Conservation (phyloP, 176 grass and related monocot species). For the Panicum miliaceum region DNA sequence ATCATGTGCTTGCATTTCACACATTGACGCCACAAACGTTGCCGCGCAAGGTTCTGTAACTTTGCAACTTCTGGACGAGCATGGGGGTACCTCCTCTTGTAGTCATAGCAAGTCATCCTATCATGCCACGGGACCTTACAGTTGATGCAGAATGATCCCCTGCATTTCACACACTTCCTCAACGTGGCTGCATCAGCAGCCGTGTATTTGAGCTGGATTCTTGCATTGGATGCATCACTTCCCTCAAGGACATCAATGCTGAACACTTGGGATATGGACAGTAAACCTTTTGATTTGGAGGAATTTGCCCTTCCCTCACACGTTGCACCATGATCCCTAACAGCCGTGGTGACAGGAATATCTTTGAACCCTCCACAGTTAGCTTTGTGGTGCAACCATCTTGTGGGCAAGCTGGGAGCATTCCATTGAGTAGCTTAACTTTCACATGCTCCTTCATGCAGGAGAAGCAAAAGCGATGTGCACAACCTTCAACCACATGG, state of each 20-base stretch:
- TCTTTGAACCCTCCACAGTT: conserved; percentile 54
- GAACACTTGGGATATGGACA: conserved; percentile 84
- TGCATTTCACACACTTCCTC: conserved; percentile 71
- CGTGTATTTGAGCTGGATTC: conserved; percentile 57
- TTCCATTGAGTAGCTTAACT: conserved; percentile 65
- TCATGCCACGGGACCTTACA: conserved; percentile 92
- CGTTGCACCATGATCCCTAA: conserved; percentile 69
- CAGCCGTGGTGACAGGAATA: conserved; percentile 52
- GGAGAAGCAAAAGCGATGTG: conserved; percentile 73
- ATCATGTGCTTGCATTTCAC: conserved; percentile 87
- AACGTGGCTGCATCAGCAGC: conserved; percentile 46
- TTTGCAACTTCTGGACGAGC: conserved; percentile 59
- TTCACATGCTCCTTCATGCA: conserved; percentile 88
- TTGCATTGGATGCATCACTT: conserved; percentile 44
- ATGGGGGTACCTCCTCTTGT: conserved; percentile 56
- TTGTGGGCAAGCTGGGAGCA: conserved; percentile 66
- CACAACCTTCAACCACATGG: conserved; percentile 57
- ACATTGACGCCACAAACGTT: conserved; percentile 73
- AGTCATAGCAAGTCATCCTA: conserved; percentile 55
- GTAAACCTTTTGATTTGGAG: conserved; percentile 65
- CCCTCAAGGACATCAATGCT: conserved; percentile 70
- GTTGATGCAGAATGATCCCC: conserved; percentile 64
- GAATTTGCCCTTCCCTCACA: conserved; percentile 69
- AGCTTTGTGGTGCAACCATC: conserved; percentile 72
- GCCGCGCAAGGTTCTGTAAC: conserved; percentile 65